phyloP scores from a whole-genome alignment of 345 rosid species.

The Sisymbrium altissimum region DNA sequence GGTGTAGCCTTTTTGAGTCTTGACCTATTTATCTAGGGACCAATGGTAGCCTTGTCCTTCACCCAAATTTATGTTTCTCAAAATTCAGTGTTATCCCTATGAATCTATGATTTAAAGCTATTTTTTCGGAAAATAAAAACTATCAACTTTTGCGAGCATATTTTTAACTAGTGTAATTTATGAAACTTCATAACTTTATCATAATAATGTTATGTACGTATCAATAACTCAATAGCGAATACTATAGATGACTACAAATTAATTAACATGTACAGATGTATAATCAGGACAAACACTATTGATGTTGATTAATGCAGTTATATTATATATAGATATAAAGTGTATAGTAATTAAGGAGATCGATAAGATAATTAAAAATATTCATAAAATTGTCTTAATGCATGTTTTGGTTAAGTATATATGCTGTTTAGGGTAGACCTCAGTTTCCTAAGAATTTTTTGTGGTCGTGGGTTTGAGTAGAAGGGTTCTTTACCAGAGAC shows the following conservation, averaged over 20 bases:
- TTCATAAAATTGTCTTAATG: not conserved
- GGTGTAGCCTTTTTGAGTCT: slow-evolving; percentile 12
- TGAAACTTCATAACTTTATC: not conserved
- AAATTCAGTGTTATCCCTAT: slow-evolving; percentile 11
- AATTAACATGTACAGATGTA: not conserved
- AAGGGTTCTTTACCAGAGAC: not conserved
- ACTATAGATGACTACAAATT: not conserved
- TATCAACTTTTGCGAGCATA: slow-evolving; percentile 1
- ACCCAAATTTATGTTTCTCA: not conserved
- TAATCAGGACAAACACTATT: not conserved
- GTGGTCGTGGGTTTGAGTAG: not conserved
- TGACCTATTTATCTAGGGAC: too few relatives aligned
- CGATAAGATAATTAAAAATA: not conserved
- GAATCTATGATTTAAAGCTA: not conserved
- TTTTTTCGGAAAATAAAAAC: not conserved
- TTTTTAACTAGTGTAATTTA: not conserved
- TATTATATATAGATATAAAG: not conserved
- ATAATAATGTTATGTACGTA: not conserved
- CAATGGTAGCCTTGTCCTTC: slow-evolving; percentile 23
- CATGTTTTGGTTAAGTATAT: not conserved
- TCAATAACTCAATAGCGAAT: not conserved
- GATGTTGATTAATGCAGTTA: not conserved
- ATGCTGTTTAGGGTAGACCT: not conserved
- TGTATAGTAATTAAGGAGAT: not conserved
- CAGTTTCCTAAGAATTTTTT: not conserved